Percentiles rank a stretch among this genome's conserved stretches.
Conservation (phyloP, 441 rosid genomes). For the Gossypium davidsonii region DNA sequence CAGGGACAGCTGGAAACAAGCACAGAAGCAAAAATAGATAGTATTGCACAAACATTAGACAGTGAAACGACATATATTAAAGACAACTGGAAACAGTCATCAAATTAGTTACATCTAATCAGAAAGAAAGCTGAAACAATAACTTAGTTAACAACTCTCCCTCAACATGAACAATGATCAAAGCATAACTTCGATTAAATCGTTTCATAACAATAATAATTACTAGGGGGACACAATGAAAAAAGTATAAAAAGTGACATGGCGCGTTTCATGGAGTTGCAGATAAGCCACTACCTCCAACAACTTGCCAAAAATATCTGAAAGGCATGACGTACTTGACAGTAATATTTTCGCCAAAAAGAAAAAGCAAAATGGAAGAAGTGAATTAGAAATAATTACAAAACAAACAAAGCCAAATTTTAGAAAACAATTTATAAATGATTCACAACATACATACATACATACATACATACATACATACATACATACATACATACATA, state of each 20-base stretch:
- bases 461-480: not conserved
- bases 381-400: not conserved
- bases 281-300: not conserved
- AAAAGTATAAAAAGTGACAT: not conserved
- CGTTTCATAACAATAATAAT: not conserved
- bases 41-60: not conserved
- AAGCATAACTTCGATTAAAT: not conserved
- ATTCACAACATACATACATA: too few relatives aligned
- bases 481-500: too few relatives aligned
- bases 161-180: not conserved
- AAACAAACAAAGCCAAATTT: too few relatives aligned
- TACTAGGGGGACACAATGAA: not conserved
- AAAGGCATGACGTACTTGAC: not conserved
- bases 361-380: not conserved
- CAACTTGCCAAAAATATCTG: not conserved
- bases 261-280: not conserved
- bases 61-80: not conserved
- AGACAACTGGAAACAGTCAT: not conserved
- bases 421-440: too few relatives aligned
- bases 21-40: not conserved
- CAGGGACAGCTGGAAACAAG: not conserved
- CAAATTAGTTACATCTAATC: too few relatives aligned
- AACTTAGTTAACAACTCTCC: not conserved
- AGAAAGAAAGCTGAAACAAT: not conserved
- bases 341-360: not conserved